Base-by-base conservation (phyloP, 495 filamentous ascomycete species). In the Aspergillus hancockii region DNA sequence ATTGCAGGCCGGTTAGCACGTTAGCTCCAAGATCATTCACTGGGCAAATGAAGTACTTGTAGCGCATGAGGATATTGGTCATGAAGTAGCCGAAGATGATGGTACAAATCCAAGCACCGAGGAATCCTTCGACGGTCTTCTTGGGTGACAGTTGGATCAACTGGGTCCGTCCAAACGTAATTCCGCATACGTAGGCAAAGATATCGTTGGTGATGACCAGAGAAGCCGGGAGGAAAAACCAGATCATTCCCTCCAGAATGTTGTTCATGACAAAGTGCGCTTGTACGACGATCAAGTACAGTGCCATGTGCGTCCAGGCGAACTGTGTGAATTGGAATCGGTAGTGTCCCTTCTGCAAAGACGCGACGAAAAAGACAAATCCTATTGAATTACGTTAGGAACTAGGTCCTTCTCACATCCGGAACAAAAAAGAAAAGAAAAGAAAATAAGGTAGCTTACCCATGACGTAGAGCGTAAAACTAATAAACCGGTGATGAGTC, bases 181-280 rank as follows among this genome's bases (percentile, higher is more conserved):
- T 97, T 61, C 95, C 95, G 72, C 91, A 96, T 60, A 99, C 83
- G 68, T 99, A 99, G 69, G 95, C 95, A 67, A 96, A 98, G 60
- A 98, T 99, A 72, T 99, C 95, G 68, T 99, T 99, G 38, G 90
- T 96, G 67, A 98, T 97, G 65, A 99, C 95, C 55, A 99, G 82
- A 28, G 90, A 88, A 3, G 91, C 93, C 2, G 95, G 95, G 47
- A 99, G 80, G 83, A 99, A 97, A 82, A 99, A 98, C 95, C 95
- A 99, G 71, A 99, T 94, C 91, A 99, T 92, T 74, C 95, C 95
- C 77, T 99, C 95, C 72, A 99, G 93, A 59, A 98, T 88, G 75
- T 98, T 99, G 81, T 99, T 98, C 90, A 99, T 97, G 73, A 99
- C 91, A 69, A 99, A 99, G 74, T 99, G 95, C 22, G 95, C 92